These are phyloP conservation scores for Malus hybrid DNA, from an alignment of 331 rosid genomes.

Conservation along the genomic window DNA sequence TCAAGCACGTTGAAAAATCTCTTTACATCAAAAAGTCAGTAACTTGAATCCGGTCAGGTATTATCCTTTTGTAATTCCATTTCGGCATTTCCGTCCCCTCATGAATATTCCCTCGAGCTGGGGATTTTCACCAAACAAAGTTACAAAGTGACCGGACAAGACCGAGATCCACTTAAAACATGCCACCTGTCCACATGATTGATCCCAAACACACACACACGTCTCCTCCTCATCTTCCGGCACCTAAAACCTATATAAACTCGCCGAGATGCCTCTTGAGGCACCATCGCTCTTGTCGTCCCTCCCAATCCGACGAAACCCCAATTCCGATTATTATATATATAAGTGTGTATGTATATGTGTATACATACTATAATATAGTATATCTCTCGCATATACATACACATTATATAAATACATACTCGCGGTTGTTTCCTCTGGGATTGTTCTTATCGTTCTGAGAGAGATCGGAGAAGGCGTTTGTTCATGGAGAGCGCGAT, in stretches of 20 bases:
- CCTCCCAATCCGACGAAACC: neutral
- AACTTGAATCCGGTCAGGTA: neutral
- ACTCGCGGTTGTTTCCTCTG: neutral
- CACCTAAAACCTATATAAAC: slow-evolving; percentile 2
- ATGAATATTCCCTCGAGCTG: neutral
- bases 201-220: neutral
- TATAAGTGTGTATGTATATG: slow-evolving; percentile 5
- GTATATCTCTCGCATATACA: slow-evolving; percentile 14
- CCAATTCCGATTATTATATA: neutral
- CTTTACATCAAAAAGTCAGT: no score
- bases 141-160: neutral
- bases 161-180: neutral
- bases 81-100: neutral
- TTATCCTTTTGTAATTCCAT: neutral
- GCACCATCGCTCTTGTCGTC: slow-evolving; percentile 13
- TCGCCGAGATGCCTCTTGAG: neutral
- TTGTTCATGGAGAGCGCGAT: slow-evolving; percentile 19
- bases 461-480: neutral
- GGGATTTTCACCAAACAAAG: neutral
- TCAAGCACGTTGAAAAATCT: no score
- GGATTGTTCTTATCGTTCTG: neutral
- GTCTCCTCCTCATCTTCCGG: neutral
- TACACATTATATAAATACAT: neutral
- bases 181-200: slow-evolving; percentile 8
- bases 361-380: neutral